Evolutionary conservation across 305 asterid genomes (phyloP).

Genomic region (Lippia alba): DNA sequence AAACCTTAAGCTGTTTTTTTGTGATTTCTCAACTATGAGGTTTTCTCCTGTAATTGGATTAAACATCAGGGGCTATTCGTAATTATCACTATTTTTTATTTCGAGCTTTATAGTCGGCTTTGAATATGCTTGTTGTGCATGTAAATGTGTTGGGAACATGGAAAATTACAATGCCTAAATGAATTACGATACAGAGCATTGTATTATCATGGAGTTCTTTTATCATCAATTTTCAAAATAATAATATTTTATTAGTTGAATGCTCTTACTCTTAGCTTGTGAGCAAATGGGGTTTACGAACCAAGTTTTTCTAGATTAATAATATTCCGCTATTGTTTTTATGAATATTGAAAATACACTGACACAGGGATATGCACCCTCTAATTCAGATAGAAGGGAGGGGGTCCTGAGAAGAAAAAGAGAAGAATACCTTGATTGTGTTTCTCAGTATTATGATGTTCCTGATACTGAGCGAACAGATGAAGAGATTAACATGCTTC

Average conservation of each 20-base stretch:
- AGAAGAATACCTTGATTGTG: constrained; percentile 88
- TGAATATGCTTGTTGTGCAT: no score
- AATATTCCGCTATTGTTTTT: constrained; percentile 28
- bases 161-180: background rate
- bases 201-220: background rate
- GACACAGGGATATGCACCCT: constrained; percentile 99
- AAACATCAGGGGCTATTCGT: no score
- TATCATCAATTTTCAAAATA: constrained; percentile 10
- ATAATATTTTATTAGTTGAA: background rate
- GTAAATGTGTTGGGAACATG: no score
- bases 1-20: no score
- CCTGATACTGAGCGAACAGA: constrained; percentile 89
- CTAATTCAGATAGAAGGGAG: constrained; percentile 99
- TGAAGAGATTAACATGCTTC: constrained; percentile 94
- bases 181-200: background rate
- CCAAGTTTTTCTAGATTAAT: no score
- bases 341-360: constrained; percentile 65
- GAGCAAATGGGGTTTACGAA: no score
- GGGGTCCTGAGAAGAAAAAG: constrained; percentile 89
- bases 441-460: constrained; percentile 84
- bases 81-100: no score
- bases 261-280: no score
- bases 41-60: no score
- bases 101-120: no score
- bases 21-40: no score